Base-by-base conservation (phyloP, 1,284 basidiomycete genomes). In the Caloboletus firmus region DNA sequence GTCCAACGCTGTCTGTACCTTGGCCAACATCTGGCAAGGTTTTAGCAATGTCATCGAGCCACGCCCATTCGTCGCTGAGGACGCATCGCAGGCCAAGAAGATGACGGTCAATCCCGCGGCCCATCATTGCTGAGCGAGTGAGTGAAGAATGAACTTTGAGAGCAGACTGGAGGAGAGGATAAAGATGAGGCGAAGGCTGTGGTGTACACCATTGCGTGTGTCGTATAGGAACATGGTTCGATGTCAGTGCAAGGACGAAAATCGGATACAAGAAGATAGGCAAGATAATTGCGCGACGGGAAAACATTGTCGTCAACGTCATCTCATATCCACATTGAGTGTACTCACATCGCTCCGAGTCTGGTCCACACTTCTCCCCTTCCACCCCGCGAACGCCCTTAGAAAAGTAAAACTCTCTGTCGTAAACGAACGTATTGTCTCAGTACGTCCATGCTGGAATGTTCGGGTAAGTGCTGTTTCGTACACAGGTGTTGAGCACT, bases 401-500 rank as follows among this genome's bases (percentile, higher is more conserved):
- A 68, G 89, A 75, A 91, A 97, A 4, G 78, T 78, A 54, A 91
- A 82, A 56, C 87, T 89, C 63, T 96, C 91, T 30, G 75, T 76
- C 48, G 87, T 91, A 42, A 92, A 79, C 0, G 88, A 84, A 40
- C 95, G 84, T 51, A 98, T 89, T 1, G 93, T 95, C 67, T 99
- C 96, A 1, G 96, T 98, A 13, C 96, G 84, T 9, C 94, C 96
- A 64, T 90, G 87, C 60, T 89, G 79, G 76, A 96, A 97, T 63
- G 91, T 79, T n/a, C 95, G 82, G 2, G 96, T 98, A 28, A 95
- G 82, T 0, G 90, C 93, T 0, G 95, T 98, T 76, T 99, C 95
- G 71, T 99, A 98, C 6, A 93, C 96, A 4, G 95, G 92, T 2
- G 91, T 91, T 64, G 93, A 89, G 59, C 79, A 75, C 13, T 85